A percentile compares a stretch with the other conserved stretches of the same genome.
Evolutionary conservation across 768 basidiomycete genomes (phyloP).

Genomic region (Amanita polypyramis): DNA sequence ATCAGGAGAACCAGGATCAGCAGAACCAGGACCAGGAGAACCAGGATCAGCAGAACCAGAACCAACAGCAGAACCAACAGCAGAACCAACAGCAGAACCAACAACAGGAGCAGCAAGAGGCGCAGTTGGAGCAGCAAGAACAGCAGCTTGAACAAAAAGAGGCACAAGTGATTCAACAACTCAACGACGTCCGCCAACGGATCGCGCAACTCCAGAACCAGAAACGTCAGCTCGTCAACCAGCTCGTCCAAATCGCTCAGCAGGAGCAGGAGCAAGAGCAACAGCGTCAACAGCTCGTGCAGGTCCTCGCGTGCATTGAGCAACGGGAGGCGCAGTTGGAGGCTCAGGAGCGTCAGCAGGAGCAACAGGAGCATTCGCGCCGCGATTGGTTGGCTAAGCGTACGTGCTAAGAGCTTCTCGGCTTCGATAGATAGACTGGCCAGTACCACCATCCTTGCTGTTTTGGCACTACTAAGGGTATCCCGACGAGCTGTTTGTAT

Average conservation of each 20-base stretch:
- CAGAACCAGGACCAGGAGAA: neutral
- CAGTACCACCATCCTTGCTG: no score
- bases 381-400: no score
- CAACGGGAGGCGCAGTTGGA: no score
- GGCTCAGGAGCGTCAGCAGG: no score
- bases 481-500: no score
- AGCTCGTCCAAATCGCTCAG: neutral
- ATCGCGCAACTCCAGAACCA: neutral
- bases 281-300: neutral
- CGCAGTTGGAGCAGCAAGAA: neutral
- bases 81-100: neutral
- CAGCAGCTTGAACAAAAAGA: neutral
- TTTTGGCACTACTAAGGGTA: no score
- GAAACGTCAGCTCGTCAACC: neutral
- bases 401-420: no score
- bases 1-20: neutral
- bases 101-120: neutral
- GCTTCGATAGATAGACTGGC: no score
- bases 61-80: neutral
- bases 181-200: neutral
- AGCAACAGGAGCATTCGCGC: no score
- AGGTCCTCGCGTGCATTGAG: neutral
- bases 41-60: neutral
- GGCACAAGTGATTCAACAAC: neutral
- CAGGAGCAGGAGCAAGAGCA: neutral